Evolutionary conservation across 192 early-diverging fungal species (phyloP).

Genomic region (Allomyces arbusculus): DNA sequence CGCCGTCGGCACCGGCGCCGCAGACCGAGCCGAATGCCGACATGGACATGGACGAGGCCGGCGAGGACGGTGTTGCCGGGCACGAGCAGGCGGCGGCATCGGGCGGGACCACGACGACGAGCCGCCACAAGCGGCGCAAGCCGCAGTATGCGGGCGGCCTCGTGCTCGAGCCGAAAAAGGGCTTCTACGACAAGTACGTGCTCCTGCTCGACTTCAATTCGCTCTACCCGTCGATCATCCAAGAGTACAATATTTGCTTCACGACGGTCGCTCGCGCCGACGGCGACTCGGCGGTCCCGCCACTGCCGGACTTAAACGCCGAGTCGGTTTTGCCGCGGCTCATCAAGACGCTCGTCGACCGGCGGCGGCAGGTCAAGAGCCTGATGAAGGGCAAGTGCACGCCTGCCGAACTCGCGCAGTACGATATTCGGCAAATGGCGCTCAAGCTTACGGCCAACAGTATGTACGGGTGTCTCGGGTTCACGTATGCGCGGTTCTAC

Average conservation of each 20-base stretch:
- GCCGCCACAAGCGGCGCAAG: conserved; percentile 36
- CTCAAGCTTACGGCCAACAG: conserved; percentile 94
- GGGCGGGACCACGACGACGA: no score
- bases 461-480: conserved; percentile 98
- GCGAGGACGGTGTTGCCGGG: conserved; percentile 6
- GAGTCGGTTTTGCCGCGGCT: conserved; percentile 53
- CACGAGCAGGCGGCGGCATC: conserved; percentile 5
- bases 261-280: conserved; percentile 60
- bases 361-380: conserved; percentile 70
- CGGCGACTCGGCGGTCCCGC: not conserved
- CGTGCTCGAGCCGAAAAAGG: conserved; percentile 91
- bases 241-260: conserved; percentile 99
- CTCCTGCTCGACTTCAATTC: conserved; percentile 95
- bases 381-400: conserved; percentile 57
- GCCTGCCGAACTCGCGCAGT: conserved; percentile 35
- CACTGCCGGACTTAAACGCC: not conserved
- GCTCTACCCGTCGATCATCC: conserved; percentile 98
- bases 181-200: conserved; percentile 89
- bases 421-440: conserved; percentile 80
- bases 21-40: not conserved
- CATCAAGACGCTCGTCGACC: conserved; percentile 69
- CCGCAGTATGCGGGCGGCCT: conserved; percentile 86
- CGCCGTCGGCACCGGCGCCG: conserved; percentile 3
- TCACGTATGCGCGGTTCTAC: conserved; percentile 76
- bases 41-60: conserved; percentile 8